phyloP scores from a whole-genome alignment of 306 rosid species.

The Pyrus communis region DNA sequence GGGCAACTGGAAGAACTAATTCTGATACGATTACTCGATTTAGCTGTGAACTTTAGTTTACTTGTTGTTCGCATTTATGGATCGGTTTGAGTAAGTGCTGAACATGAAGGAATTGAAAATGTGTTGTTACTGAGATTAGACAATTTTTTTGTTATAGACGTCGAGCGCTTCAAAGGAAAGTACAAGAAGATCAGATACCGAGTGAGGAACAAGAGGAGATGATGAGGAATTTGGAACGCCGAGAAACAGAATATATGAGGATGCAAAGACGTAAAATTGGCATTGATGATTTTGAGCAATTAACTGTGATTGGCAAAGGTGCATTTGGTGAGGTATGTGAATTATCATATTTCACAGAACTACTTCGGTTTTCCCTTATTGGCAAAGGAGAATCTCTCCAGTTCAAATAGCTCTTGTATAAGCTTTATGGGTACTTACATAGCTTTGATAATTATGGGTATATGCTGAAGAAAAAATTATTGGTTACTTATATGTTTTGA shows the following conservation, averaged over 20 bases:
- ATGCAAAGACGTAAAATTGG: constrained; percentile 89
- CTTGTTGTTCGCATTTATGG: neutral
- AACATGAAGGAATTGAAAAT: neutral
- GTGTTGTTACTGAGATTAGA: neutral
- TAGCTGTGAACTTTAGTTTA: neutral
- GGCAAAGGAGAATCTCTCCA: neutral
- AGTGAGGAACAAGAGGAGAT: constrained; percentile 85
- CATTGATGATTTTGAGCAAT: constrained; percentile 93
- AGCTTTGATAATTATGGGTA: neutral
- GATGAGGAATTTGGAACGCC: constrained; percentile 87
- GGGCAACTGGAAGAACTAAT: neutral
- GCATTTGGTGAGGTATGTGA: constrained; percentile 87
- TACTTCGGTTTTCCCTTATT: constrained; percentile 4
- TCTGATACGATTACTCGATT: neutral
- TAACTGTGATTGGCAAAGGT: constrained; percentile 89
- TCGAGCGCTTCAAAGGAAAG: constrained; percentile 67
- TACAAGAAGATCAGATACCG: constrained; percentile 74
- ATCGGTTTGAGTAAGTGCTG: neutral
- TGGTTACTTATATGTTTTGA: neutral
- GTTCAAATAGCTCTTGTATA: neutral
- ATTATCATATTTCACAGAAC: neutral
- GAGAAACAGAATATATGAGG: constrained; percentile 91
- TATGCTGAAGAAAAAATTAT: neutral
- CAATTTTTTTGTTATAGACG: constrained; percentile 48
- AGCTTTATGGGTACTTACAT: neutral